Conservation (phyloP, 2,329 filamentous ascomycete genomes). For the Blastomyces silverae region DNA sequence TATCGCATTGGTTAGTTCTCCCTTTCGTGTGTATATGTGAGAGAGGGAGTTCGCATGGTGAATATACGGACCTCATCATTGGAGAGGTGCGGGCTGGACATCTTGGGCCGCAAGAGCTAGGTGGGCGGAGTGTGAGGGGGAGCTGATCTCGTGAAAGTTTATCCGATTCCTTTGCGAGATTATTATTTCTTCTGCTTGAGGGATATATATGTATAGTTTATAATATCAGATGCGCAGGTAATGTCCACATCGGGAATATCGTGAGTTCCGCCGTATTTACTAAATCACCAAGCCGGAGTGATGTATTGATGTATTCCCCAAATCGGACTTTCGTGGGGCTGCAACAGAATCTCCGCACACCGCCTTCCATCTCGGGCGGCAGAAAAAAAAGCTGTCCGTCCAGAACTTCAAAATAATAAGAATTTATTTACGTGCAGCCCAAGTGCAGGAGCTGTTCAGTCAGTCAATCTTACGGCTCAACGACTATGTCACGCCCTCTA, state of each 20-base stretch:
- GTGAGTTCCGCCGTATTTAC: not conserved
- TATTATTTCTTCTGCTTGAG: not conserved
- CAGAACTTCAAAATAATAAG: not conserved
- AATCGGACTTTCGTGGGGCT: not conserved
- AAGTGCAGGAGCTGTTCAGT: constrained; percentile 14
- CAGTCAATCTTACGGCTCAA: not conserved
- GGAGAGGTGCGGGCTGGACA: constrained; percentile 27
- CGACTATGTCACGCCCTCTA: constrained; percentile 32
- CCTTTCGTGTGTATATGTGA: not conserved
- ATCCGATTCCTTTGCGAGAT: not conserved
- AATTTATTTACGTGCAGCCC: not conserved
- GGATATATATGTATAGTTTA: not conserved
- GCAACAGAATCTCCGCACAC: not conserved
- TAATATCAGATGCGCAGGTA: not conserved
- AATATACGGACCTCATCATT: constrained; percentile 38
- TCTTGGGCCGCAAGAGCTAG: not conserved
- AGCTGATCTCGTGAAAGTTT: not conserved
- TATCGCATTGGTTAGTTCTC: too few species aligned
- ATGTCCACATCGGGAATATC: not conserved
- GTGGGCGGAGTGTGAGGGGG: not conserved
- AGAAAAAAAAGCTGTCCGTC: constrained; percentile 11
- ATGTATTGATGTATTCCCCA: not conserved
- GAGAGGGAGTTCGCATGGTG: too few species aligned
- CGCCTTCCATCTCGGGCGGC: constrained; percentile 1
- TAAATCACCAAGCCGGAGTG: not conserved